Evolutionary conservation across 805 yeast species (phyloP).

Genomic region (Ogataea nitratoaversa): DNA sequence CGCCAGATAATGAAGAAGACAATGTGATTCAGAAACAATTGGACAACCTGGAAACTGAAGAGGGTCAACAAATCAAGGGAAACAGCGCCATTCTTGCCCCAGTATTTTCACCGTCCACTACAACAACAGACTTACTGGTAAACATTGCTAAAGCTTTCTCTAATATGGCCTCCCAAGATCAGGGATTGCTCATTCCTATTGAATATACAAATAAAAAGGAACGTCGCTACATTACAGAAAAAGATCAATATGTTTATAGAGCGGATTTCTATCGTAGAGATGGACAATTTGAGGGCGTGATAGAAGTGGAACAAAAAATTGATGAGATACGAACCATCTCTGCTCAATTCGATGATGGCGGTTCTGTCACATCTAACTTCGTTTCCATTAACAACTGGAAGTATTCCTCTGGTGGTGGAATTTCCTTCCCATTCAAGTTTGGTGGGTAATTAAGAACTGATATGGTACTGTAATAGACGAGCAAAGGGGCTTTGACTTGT

Average conservation of each 20-base stretch:
- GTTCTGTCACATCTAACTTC: constrained; percentile 4
- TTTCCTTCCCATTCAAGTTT: no score
- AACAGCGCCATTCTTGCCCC: background rate
- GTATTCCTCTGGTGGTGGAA: background rate
- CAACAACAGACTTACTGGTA: constrained; percentile 3
- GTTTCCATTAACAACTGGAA: constrained; percentile 6
- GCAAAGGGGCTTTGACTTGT: no score
- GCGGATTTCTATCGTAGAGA: constrained; percentile 14
- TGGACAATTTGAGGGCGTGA: constrained; percentile 8
- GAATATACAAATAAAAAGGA: background rate
- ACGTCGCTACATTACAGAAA: background rate
- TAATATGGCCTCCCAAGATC: background rate
- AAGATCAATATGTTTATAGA: constrained; percentile 8
- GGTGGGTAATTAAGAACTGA: no score
- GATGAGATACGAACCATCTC: background rate
- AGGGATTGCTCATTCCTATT: background rate
- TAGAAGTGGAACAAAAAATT: constrained; percentile 9
- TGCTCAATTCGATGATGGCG: constrained; percentile 1
- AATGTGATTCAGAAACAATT: background rate
- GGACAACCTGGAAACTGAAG: background rate
- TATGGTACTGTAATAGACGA: no score
- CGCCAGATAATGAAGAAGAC: background rate
- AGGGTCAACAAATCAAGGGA: background rate
- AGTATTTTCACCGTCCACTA: background rate
- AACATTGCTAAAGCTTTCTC: constrained; percentile 7